Conservation (phyloP, 2,329 filamentous ascomycete genomes). For the Diaporthe sp. region DNA sequence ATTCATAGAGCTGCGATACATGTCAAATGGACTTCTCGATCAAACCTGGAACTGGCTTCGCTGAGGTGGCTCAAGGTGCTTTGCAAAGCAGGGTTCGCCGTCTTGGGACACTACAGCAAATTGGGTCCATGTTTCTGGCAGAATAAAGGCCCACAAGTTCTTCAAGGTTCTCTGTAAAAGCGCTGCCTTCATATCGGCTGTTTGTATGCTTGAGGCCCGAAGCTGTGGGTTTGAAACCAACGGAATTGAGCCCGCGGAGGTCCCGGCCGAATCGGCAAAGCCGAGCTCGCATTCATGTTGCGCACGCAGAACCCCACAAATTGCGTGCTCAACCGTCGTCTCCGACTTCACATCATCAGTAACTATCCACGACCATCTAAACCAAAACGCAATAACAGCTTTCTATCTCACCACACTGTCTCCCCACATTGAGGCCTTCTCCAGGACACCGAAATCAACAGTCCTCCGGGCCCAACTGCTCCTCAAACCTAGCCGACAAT, state of each 20-base stretch:
- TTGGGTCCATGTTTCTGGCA: too few species aligned
- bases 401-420: too few species aligned
- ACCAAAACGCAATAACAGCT: neutral
- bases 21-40: neutral
- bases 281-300: neutral
- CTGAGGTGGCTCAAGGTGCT: too few species aligned
- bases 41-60: neutral
- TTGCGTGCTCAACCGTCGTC: constrained; percentile 34
- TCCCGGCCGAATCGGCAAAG: constrained; percentile 14
- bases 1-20: neutral
- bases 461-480: accelerated
- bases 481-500: neutral
- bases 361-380: neutral
- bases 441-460: too few species aligned
- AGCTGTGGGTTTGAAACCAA: neutral
- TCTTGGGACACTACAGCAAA: neutral
- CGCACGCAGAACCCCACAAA: constrained; percentile 1
- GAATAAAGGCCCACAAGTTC: too few species aligned
- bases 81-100: neutral
- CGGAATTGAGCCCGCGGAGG: neutral
- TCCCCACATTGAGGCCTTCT: too few species aligned
- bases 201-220: neutral
- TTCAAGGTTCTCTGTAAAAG: neutral
- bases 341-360: neutral
- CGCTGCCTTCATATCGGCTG: neutral